A percentile compares a stretch with the other conserved stretches of the same genome.
Conservation (phyloP, 192 early-diverging fungal species). For the Gonapodya prolifera region DNA sequence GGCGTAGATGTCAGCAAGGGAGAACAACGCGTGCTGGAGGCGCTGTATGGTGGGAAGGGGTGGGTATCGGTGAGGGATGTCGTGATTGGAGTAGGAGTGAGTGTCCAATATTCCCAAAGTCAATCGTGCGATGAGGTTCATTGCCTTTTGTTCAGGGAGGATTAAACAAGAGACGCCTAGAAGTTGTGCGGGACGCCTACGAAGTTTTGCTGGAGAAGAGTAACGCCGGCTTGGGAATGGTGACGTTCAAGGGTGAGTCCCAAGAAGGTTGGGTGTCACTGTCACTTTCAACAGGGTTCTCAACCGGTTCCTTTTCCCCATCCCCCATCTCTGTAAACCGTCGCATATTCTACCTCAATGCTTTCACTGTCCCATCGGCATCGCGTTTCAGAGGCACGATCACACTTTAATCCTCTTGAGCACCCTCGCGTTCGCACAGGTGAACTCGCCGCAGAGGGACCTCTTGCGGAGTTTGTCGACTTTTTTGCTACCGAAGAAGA, state of each 20-base stretch:
- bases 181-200: not conserved
- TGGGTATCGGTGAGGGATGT: not conserved
- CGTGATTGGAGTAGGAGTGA: not conserved
- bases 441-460: constrained; percentile 7
- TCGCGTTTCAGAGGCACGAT: constrained; percentile 1
- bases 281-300: no score
- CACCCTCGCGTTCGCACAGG: constrained; percentile 15
- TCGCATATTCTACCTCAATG: no score
- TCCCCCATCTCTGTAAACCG: no score
- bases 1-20: not conserved
- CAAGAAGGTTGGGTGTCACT: no score
- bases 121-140: not conserved
- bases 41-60: not conserved
- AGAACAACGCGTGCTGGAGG: not conserved
- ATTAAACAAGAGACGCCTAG: not conserved
- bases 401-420: constrained; percentile 10
- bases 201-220: not conserved
- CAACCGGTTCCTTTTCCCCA: no score
- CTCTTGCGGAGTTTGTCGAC: constrained; percentile 5
- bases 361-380: not conserved
- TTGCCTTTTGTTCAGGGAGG: not conserved
- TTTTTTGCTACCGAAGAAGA: constrained; percentile 4
- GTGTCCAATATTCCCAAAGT: not conserved
- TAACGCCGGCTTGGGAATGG: not conserved
- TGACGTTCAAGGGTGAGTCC: not conserved